Percentiles rank a stretch among this genome's conserved stretches.
phyloP scores from a whole-genome alignment of 257 asterid species.

The Nicotiana benthamiana region DNA sequence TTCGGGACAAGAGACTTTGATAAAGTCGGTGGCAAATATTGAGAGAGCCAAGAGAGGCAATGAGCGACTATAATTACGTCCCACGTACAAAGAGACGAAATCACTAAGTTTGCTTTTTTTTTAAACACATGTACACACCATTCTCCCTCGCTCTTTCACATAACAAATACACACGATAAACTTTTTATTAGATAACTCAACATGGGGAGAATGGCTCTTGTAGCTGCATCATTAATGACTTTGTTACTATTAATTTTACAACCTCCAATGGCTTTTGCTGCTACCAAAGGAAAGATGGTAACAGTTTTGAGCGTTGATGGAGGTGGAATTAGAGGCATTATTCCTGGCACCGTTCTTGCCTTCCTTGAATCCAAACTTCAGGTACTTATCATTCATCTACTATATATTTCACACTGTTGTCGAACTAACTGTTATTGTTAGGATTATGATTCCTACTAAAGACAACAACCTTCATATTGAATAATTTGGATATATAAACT shows the following conservation, averaged over 20 bases:
- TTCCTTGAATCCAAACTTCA: conserved; percentile 55
- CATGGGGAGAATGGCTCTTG: conserved; percentile 27
- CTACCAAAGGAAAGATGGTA: conserved; percentile 30
- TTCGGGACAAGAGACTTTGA: not conserved
- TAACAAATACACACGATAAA: no score
- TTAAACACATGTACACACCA: not conserved
- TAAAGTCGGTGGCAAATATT: not conserved
- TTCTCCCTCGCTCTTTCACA: not conserved
- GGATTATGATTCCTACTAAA: no score
- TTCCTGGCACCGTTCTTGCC: conserved; percentile 38
- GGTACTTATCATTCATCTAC: conserved; percentile 10
- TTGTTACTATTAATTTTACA: conserved; percentile 10
- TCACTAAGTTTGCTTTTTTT: not conserved
- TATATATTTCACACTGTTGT: not conserved
- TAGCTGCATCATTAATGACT: conserved; percentile 19
- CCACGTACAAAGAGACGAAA: not conserved
- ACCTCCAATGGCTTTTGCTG: conserved; percentile 21
- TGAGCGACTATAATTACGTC: not conserved
- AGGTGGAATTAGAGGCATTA: conserved; percentile 62
- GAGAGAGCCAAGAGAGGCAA: not conserved
- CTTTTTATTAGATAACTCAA: not conserved
- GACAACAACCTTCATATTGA: no score
- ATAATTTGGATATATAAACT: no score
- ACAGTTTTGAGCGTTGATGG: conserved; percentile 56
- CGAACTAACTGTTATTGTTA: no score